Evolutionary conservation across 78 protist genomes (phyloP), one percentile per base, ranked within the genome.

Genomic region (Anaeramoeba ignava): DNA sequence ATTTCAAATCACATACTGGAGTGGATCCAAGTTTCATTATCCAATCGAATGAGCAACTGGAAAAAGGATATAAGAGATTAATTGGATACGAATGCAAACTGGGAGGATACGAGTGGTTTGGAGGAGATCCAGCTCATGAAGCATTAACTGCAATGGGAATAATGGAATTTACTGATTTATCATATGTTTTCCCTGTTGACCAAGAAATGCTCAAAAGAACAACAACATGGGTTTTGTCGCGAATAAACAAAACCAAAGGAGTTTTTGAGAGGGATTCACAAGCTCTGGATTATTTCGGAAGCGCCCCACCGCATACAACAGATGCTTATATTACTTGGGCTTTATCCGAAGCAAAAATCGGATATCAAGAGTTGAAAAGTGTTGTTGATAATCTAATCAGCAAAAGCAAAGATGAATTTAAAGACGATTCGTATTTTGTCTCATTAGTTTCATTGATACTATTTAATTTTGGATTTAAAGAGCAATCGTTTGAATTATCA

Each of bases 91-190:
- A 84, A 41, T n/a, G 42, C 34, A 12, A 1, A 33, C 80, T 36
- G 1, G 87, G 87, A 3, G 87, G 87, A n/a, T 84, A 54, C 36
- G 87, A 84, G 42, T 84, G 87, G 87, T 84, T 84, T 78, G 87
- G 87, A 3, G 39, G 1, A 1, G 78, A 39, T 0, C 80, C 87
- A 27, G 87, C 37, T n/a, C 81, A 84, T 78, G 87, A 84, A 38
- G 87, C 87, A 0, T 38, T 84, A 33, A 84, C 85, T 3, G 87
- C 87, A 3, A n/a, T n/a, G n/a, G n/a, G n/a, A n/a, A n/a, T n/a
- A n/a, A n/a, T n/a, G n/a, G n/a, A n/a, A n/a, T n/a, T n/a, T n/a
- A n/a, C n/a, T n/a, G n/a, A n/a, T n/a, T n/a, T n/a, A n/a, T n/a
- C n/a, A n/a, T n/a, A n/a, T 84, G 87, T 84, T 23, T 1, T 78